phyloP scores from a whole-genome alignment of 192 early-diverging fungal species.

The Gamsiella multidivaricata region DNA sequence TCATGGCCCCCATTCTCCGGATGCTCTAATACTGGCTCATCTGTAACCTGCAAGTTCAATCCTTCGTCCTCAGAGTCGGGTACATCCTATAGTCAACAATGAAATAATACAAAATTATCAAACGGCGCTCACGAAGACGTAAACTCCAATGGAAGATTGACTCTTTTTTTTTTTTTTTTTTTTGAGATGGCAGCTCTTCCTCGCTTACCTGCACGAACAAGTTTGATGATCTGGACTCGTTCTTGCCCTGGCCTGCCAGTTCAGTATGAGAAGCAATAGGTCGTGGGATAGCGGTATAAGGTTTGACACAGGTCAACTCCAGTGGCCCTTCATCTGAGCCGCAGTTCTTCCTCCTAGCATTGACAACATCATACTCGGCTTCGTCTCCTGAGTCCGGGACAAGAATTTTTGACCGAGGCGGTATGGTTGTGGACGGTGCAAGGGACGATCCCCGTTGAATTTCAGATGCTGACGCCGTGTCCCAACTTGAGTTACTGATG shows the following conservation, averaged over 20 bases:
- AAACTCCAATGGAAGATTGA: background rate
- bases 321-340: background rate
- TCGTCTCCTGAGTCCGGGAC: slow-evolving; percentile 21
- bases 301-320: slow-evolving; percentile 1
- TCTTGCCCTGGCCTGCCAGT: background rate
- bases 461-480: too few relatives aligned
- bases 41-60: background rate
- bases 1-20: background rate
- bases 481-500: too few relatives aligned
- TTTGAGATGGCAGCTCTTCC: too few relatives aligned
- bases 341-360: background rate
- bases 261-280: background rate
- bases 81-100: background rate
- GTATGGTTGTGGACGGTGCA: background rate
- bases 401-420: background rate
- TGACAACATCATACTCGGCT: background rate
- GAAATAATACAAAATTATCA: background rate
- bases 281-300: background rate
- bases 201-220: too few relatives aligned
- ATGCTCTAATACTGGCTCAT: background rate
- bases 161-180: too few relatives aligned
- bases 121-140: background rate
- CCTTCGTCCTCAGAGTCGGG: slow-evolving; percentile 12
- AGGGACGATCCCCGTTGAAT: too few relatives aligned
- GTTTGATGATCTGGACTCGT: background rate